A percentile compares a stretch with the other conserved stretches of the same genome.
phyloP scores from a whole-genome alignment of 306 rosid species.

The Lathyrus oleraceus region DNA sequence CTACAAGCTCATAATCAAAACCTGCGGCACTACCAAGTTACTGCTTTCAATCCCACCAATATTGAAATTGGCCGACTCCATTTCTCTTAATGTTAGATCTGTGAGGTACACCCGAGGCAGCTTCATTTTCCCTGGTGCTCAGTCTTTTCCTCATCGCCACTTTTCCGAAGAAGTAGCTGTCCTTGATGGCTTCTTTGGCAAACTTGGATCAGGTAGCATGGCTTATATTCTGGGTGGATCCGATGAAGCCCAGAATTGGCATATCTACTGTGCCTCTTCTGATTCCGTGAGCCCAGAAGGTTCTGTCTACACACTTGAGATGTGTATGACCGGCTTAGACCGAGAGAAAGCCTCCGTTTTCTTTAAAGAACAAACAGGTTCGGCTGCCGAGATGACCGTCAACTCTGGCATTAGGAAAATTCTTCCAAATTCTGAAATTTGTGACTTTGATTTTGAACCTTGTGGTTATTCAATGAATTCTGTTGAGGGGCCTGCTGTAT shows the following conservation, averaged over 20 bases:
- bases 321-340: constrained; percentile 76
- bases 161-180: constrained; percentile 59
- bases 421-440: constrained; percentile 62
- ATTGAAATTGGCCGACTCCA: constrained; percentile 50
- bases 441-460: constrained; percentile 70
- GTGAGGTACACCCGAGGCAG: constrained; percentile 69
- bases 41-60: constrained; percentile 62
- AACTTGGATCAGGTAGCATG: constrained; percentile 56
- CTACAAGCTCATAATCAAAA: constrained; percentile 66
- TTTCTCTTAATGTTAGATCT: constrained; percentile 48
- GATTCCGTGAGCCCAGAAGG: constrained; percentile 30
- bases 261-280: constrained; percentile 60
- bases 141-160: constrained; percentile 62
- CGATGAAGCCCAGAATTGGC: constrained; percentile 57
- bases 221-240: constrained; percentile 59
- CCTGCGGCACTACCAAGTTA: constrained; percentile 72
- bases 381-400: constrained; percentile 55
- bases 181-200: constrained; percentile 54
- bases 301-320: constrained; percentile 55
- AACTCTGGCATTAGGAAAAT: constrained; percentile 65
- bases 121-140: constrained; percentile 69
- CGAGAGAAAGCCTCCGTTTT: constrained; percentile 53
- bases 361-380: constrained; percentile 46
- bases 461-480: constrained; percentile 77
- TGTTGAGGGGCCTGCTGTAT: constrained; percentile 59